phyloP scores from a whole-genome alignment of 345 rosid genomes.

The Dipteronia dyeriana region DNA sequence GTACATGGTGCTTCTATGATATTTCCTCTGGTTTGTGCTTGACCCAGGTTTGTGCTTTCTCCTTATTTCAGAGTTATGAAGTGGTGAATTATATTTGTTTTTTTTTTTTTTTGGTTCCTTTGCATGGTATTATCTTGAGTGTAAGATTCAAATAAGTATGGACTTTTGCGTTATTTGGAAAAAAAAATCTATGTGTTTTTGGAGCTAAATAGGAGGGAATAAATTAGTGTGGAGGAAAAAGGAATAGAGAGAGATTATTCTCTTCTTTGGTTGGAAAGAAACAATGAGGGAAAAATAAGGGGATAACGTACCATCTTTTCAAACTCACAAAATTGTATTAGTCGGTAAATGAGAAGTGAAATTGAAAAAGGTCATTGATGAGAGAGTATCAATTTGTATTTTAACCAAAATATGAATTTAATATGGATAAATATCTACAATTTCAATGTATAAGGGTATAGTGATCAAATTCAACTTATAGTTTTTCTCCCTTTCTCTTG shows the following conservation, averaged over 20 bases:
- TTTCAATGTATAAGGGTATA: background rate
- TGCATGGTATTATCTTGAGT: background rate
- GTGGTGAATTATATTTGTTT: background rate
- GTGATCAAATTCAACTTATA: background rate
- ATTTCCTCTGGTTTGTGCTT: constrained; percentile 84
- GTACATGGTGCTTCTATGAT: constrained; percentile 95
- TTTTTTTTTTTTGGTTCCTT: background rate
- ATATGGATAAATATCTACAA: background rate
- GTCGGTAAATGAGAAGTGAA: background rate
- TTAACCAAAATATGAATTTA: background rate
- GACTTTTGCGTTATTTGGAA: background rate
- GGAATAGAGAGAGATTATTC: background rate
- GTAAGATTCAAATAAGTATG: background rate
- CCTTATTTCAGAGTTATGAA: background rate
- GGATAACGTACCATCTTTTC: background rate
- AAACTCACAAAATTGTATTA: background rate
- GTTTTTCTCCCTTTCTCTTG: background rate
- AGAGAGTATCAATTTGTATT: background rate
- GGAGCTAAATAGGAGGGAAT: background rate
- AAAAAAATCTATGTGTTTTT: background rate
- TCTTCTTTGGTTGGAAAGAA: background rate
- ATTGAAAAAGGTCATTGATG: background rate
- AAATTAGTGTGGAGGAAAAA: background rate
- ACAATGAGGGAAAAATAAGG: background rate
- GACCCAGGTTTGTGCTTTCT: constrained; percentile 60